A percentile compares a stretch with the other conserved stretches of the same genome.
Conservation (phyloP, 2,329 filamentous ascomycete genomes). For the Moelleriella libera region DNA sequence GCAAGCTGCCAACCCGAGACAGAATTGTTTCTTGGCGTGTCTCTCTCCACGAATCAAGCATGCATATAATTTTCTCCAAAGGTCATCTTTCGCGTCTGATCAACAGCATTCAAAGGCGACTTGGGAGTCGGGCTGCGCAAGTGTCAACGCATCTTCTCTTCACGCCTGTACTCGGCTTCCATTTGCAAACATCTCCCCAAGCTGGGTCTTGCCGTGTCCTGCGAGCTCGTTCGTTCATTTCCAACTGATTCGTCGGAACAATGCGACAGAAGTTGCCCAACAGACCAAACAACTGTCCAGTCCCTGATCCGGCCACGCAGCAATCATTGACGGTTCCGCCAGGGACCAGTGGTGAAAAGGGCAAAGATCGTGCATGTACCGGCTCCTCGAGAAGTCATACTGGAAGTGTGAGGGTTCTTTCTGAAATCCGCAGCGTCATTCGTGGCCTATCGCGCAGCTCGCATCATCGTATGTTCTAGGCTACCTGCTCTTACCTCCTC, state of each 20-base stretch:
- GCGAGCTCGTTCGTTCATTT: not conserved
- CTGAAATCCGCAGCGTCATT: slow-evolving; percentile 19
- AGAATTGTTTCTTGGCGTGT: no score
- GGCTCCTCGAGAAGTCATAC: slow-evolving; percentile 11
- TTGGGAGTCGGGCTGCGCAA: not conserved
- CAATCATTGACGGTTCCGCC: not conserved
- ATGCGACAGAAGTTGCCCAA: slow-evolving; percentile 14
- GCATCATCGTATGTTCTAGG: slow-evolving; percentile 9
- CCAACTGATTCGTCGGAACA: not conserved
- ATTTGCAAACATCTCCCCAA: not conserved
- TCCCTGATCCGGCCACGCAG: slow-evolving; percentile 6
- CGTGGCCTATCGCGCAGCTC: slow-evolving; percentile 17
- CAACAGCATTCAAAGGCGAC: not conserved
- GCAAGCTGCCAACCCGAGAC: no score
- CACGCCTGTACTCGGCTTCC: not conserved
- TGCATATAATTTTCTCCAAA: not conserved
- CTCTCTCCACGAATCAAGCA: no score
- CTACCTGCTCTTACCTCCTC: not conserved
- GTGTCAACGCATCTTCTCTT: not conserved
- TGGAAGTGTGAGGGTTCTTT: slow-evolving; percentile 17
- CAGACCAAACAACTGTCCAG: slow-evolving; percentile 13
- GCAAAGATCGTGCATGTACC: slow-evolving; percentile 3
- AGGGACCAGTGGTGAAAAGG: not conserved
- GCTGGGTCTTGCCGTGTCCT: not conserved
- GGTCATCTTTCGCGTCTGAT: slow-evolving; percentile 1